These are phyloP conservation scores for Penicillium daleae DNA, from an alignment of 495 filamentous ascomycete genomes.

Conservation along the genomic window DNA sequence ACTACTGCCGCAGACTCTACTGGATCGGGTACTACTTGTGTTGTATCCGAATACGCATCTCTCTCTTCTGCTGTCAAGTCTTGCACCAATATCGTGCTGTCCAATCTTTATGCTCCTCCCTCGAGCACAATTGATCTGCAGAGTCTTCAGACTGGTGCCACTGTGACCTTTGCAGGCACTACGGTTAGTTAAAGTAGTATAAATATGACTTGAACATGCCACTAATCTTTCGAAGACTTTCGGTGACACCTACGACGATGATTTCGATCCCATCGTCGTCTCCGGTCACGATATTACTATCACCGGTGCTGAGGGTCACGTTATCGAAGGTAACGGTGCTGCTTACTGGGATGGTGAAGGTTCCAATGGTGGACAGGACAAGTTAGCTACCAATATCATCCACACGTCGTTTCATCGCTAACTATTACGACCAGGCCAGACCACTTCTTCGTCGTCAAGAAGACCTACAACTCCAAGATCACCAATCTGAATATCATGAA, in stretches of 20 bases:
- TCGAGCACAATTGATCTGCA: slow-evolving; percentile 39
- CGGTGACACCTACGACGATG: slow-evolving; percentile 36
- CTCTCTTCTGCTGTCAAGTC: slow-evolving; percentile 47
- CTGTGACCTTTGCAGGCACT: slow-evolving; percentile 47
- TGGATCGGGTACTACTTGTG: slow-evolving; percentile 37
- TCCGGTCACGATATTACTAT: slow-evolving; percentile 46
- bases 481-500: slow-evolving; percentile 52
- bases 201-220: not conserved
- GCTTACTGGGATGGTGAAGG: slow-evolving; percentile 54
- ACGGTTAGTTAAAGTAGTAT: slow-evolving; percentile 19
- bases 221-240: slow-evolving; percentile 36
- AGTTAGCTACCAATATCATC: slow-evolving; percentile 20
- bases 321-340: slow-evolving; percentile 51
- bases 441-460: slow-evolving; percentile 50
- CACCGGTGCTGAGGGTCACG: slow-evolving; percentile 38
- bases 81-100: slow-evolving; percentile 45
- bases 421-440: slow-evolving; percentile 35
- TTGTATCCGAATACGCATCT: slow-evolving; percentile 46
- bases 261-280: slow-evolving; percentile 45
- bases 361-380: slow-evolving; percentile 49
- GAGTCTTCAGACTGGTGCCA: slow-evolving; percentile 40
- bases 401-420: not conserved
- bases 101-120: slow-evolving; percentile 40
- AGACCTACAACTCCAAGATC: slow-evolving; percentile 49
- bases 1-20: slow-evolving; percentile 21